A percentile compares a stretch with the other conserved stretches of the same genome.
Conservation (phyloP, 2,329 filamentous ascomycete species). For the Pseudocercospora cruenta region DNA sequence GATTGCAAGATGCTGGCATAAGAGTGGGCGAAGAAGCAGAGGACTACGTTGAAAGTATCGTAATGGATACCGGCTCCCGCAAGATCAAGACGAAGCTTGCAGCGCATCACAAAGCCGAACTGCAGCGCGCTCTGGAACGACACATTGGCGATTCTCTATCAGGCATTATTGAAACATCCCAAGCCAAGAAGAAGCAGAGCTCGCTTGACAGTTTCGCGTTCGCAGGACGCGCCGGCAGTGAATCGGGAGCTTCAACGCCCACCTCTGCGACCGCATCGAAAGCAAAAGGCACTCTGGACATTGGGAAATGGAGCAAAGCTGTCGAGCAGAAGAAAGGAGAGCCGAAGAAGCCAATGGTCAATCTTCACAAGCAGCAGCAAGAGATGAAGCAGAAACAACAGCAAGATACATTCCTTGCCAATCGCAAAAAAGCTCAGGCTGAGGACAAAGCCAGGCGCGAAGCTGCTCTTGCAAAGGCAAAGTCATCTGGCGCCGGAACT, state of each 20-base stretch:
- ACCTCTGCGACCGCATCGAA: constrained; percentile 22
- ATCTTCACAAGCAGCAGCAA: constrained; percentile 20
- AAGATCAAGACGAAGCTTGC: constrained; percentile 76
- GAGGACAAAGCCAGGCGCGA: constrained; percentile 70
- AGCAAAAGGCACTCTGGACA: constrained; percentile 39
- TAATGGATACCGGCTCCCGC: constrained; percentile 51
- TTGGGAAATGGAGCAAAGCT: constrained; percentile 24
- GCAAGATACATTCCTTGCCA: constrained; percentile 67
- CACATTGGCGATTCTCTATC: constrained; percentile 45
- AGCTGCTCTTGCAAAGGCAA: constrained; percentile 32
- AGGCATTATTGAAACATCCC: constrained; percentile 30
- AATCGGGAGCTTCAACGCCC: constrained; percentile 30
- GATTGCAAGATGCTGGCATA: constrained; percentile 77
- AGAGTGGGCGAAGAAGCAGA: constrained; percentile 65
- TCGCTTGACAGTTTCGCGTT: constrained; percentile 47
- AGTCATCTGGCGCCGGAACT: constrained; percentile 74
- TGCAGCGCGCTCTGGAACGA: constrained; percentile 65
- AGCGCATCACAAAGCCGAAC: constrained; percentile 80
- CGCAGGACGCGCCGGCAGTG: constrained; percentile 30
- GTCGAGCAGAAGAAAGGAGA: constrained; percentile 26
- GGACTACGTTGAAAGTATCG: constrained; percentile 66
- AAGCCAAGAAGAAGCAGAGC: constrained; percentile 42
- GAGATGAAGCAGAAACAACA: constrained; percentile 40
- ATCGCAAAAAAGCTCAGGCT: constrained; percentile 73
- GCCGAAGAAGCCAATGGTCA: constrained; percentile 39